A percentile compares a stretch with the other conserved stretches of the same genome.
Evolutionary conservation across 306 rosid genomes (phyloP).

Genomic region (Cucurbita pepo): DNA sequence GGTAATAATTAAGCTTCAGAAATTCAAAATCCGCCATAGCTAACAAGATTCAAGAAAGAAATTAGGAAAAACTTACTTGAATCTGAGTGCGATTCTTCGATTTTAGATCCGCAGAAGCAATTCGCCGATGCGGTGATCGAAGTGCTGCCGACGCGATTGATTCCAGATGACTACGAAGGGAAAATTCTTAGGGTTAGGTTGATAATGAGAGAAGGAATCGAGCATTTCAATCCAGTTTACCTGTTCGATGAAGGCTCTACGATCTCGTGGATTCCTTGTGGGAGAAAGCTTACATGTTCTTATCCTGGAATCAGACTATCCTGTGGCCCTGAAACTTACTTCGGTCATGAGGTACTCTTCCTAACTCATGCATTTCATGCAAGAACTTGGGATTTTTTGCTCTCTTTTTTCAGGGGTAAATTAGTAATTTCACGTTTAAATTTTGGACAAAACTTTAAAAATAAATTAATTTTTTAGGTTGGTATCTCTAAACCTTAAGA

Average conservation of each 20-base stretch:
- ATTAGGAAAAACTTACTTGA: background rate
- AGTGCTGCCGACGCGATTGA: conserved; percentile 75
- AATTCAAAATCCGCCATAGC: background rate
- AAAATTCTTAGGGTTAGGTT: conserved; percentile 72
- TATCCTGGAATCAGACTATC: conserved; percentile 85
- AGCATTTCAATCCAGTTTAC: conserved; percentile 74
- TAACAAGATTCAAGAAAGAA: background rate
- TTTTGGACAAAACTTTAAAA: no score
- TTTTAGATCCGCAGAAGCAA: conserved; percentile 84
- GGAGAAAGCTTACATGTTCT: conserved; percentile 95
- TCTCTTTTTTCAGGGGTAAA: background rate
- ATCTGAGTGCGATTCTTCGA: background rate
- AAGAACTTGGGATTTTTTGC: background rate
- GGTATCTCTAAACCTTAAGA: no score
- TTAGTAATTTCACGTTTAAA: no score
- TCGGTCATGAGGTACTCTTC: conserved; percentile 51
- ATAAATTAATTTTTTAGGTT: no score
- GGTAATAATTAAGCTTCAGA: conserved; percentile 22
- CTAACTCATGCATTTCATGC: background rate
- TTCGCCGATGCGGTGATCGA: conserved; percentile 92
- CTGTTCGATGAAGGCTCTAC: conserved; percentile 93
- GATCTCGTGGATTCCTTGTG: conserved; percentile 92
- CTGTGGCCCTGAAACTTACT: conserved; percentile 71
- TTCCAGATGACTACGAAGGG: conserved; percentile 83
- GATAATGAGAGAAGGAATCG: conserved; percentile 80